Evolutionary conservation across 116 monocot species (phyloP), one percentile per base, ranked within the genome.

Genomic region (Phalaenopsis hybrid): DNA sequence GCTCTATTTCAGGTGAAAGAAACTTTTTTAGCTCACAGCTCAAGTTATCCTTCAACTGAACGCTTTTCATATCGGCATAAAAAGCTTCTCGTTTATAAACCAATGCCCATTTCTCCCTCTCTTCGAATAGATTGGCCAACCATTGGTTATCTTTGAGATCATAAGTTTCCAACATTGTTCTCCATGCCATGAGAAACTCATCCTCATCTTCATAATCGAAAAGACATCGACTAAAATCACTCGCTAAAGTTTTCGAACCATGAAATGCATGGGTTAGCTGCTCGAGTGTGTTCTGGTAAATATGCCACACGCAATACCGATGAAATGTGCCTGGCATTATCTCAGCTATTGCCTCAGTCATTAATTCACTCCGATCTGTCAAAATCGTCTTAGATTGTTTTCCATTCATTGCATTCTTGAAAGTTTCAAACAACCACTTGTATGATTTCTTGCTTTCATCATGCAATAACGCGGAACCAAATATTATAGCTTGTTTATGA

Each of bases 121-220:
- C 81, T 55, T 79, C 79, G 45, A 83, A 86, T 17, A 88, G 74
- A 55, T 81, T 79, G 28, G 37, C 80, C 44, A 89, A 79, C 89
- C 89, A 89, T n/a, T 82, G 82, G 25, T 86, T 89, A 65, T 89
- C 89, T 44, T 83, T 76, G 17, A 89, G 81, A 76, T 89, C 86
- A 79, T 86, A 86, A 63, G 81, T 89, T 67, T 84, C 89, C 63
- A 89, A 23, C 61, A 89, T 83, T 21, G 81, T 55, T 44, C 74
- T 73, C 89, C 89, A 89, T 68, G 86, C 86, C 21, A 68, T 59
- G 45, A 83, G 61, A 72, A 89, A 86, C 75, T 83, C 89, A 18
- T 79, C 65, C 57, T 89, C 84, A 31, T 89, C 78, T 44, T 84
- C 86, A 72, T 76, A 86, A 70, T 89, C 84, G 58, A 89, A 89